phyloP scores from a whole-genome alignment of 139 green algal species.

The Ettlia oleoabundans region DNA sequence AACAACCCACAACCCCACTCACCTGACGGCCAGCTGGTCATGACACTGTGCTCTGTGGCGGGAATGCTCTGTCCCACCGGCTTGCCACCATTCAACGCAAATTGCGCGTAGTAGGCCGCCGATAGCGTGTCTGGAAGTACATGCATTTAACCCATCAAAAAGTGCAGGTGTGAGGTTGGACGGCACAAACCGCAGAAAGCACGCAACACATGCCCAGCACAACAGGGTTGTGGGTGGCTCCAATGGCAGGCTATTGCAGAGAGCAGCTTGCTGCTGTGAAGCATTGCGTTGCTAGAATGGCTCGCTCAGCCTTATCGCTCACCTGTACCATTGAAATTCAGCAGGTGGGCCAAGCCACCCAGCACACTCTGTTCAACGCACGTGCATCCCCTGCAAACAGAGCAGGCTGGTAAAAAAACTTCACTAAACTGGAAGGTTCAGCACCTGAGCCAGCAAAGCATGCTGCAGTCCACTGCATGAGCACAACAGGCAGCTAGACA shows the following conservation, averaged over 20 bases:
- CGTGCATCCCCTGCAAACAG: slow-evolving; percentile 73
- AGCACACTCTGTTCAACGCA: slow-evolving; percentile 87
- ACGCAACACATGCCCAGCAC: no score
- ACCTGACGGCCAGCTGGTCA: slow-evolving; percentile 85
- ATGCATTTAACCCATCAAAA: neutral
- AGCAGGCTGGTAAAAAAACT: neutral
- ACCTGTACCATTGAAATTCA: slow-evolving; percentile 82
- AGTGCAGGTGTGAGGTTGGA: no score
- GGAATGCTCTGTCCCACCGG: slow-evolving; percentile 83
- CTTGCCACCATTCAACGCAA: slow-evolving; percentile 83
- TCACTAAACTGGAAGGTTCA: neutral
- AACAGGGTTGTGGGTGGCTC: no score
- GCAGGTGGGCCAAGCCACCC: slow-evolving; percentile 87
- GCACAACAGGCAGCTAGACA: neutral
- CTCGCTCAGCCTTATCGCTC: neutral
- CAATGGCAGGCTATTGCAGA: no score
- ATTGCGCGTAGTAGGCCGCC: slow-evolving; percentile 90
- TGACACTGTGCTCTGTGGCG: slow-evolving; percentile 92
- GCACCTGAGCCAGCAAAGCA: neutral
- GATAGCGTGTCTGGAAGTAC: slow-evolving; percentile 82
- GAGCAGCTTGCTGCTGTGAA: no score
- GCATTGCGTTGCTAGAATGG: no score
- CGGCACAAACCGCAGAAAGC: no score
- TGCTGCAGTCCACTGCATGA: neutral
- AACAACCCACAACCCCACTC: neutral